phyloP scores from a whole-genome alignment of 1,284 basidiomycete species.

The Leccinum solheimii region DNA sequence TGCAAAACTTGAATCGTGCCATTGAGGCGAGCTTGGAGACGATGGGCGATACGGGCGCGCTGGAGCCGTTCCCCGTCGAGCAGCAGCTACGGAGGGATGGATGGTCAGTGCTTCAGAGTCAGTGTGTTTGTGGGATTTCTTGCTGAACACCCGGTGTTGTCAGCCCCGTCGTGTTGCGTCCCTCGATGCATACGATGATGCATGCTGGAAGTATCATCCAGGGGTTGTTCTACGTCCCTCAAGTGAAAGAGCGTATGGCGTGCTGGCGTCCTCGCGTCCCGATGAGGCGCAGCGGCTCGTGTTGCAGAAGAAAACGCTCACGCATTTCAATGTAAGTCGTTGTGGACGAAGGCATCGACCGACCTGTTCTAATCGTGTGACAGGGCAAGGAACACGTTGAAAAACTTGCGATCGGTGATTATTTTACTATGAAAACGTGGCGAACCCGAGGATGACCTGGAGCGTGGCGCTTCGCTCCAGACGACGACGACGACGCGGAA shows the following conservation, averaged over 20 bases:
- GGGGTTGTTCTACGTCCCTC: slow-evolving; percentile 64
- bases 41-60: slow-evolving; percentile 32
- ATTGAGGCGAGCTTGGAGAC: slow-evolving; percentile 62
- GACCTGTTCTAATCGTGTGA: background rate
- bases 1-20: slow-evolving; percentile 57
- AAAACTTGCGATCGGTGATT: slow-evolving; percentile 57
- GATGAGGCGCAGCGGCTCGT: slow-evolving; percentile 50
- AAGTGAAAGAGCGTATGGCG: slow-evolving; percentile 57
- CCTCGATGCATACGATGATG: slow-evolving; percentile 46
- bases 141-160: slow-evolving; percentile 1
- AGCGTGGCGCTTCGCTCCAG: slow-evolving; percentile 47
- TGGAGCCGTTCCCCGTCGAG: slow-evolving; percentile 46
- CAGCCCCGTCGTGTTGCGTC: slow-evolving; percentile 67
- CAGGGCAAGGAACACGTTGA: slow-evolving; percentile 61
- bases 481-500: slow-evolving; percentile 41
- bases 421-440: slow-evolving; percentile 70
- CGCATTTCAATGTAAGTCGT: slow-evolving; percentile 53
- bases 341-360: background rate
- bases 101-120: slow-evolving; percentile 38
- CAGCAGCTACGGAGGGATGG: slow-evolving; percentile 54
- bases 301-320: slow-evolving; percentile 48
- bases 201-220: slow-evolving; percentile 64
- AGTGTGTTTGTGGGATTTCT: background rate
- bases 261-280: slow-evolving; percentile 43
- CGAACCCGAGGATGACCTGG: slow-evolving; percentile 47